Conservation (phyloP, 331 rosid genomes). For the Stylosanthes scabra region DNA sequence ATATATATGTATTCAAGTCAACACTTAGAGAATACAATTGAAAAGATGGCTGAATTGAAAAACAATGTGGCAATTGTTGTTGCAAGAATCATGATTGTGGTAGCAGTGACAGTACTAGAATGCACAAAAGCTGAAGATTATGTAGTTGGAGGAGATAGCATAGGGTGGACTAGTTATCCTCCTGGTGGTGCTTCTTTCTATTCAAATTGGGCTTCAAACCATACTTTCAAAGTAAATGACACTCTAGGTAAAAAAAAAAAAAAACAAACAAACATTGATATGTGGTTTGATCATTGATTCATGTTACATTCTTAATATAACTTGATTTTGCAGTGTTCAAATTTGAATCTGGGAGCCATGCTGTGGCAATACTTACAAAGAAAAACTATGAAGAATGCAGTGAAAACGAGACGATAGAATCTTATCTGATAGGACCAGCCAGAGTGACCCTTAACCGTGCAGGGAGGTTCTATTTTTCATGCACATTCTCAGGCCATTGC, state of each 20-base stretch:
- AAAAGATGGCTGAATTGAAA: slow-evolving; percentile 27
- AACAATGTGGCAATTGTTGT: slow-evolving; percentile 14
- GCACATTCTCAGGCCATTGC: slow-evolving; percentile 45
- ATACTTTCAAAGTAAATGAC: slow-evolving; percentile 43
- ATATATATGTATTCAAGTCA: slow-evolving; percentile 11
- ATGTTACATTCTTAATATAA: background rate
- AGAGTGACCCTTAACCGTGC: slow-evolving; percentile 21
- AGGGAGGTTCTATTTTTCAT: slow-evolving; percentile 41
- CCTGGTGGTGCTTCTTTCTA: slow-evolving; percentile 45
- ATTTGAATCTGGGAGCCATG: slow-evolving; percentile 42
- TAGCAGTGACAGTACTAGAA: slow-evolving; percentile 2
- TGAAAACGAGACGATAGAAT: background rate
- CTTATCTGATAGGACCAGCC: slow-evolving; percentile 31
- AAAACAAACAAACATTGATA: background rate
- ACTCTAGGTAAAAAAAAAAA: slow-evolving; percentile 29
- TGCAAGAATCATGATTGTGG: background rate
- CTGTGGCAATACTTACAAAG: slow-evolving; percentile 30
- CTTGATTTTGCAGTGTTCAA: slow-evolving; percentile 43
- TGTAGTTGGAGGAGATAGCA: slow-evolving; percentile 40
- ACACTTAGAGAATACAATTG: background rate
- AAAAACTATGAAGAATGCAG: slow-evolving; percentile 33
- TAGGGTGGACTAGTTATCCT: slow-evolving; percentile 46
- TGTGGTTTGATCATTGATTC: background rate
- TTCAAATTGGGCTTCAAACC: slow-evolving; percentile 43
- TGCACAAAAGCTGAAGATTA: slow-evolving; percentile 34